Percentiles rank a stretch among this genome's conserved stretches.
Evolutionary conservation across 1,284 basidiomycete species (phyloP).

Genomic region (Neonothopanus nambi): DNA sequence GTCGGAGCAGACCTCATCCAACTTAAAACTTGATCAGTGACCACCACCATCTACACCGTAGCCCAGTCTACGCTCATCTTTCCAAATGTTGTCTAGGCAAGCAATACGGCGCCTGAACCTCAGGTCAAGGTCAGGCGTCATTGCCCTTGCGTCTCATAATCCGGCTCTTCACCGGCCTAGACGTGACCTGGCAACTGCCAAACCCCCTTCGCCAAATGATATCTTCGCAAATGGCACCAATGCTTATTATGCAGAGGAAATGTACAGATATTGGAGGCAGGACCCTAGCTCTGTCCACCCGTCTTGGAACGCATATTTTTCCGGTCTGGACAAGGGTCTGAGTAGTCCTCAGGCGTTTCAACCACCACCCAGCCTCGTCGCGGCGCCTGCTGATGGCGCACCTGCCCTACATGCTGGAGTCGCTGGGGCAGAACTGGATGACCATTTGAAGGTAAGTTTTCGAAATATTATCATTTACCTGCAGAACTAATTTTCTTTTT

Average conservation of each 20-base stretch:
- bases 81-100: conserved; percentile 17
- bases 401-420: conserved; percentile 70
- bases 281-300: conserved; percentile 92
- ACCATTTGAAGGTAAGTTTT: conserved; percentile 85
- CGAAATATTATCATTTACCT: conserved; percentile 1
- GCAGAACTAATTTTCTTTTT: conserved; percentile 9
- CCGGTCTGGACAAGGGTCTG: conserved; percentile 89
- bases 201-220: conserved; percentile 69
- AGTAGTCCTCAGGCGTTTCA: conserved; percentile 84
- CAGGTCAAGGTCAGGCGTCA: conserved; percentile 3
- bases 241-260: conserved; percentile 94
- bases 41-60: conserved; percentile 14
- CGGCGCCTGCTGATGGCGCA: conserved; percentile 77
- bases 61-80: conserved; percentile 12
- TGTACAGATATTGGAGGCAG: conserved; percentile 90
- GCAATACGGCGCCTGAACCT: conserved; percentile 16
- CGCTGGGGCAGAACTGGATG: conserved; percentile 80
- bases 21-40: conserved; percentile 4
- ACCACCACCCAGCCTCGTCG: conserved; percentile 74
- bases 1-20: no score
- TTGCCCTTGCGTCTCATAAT: conserved; percentile 7
- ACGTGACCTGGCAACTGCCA: conserved; percentile 49
- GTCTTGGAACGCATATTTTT: conserved; percentile 96
- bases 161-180: conserved; percentile 2
- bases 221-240: conserved; percentile 90